These are phyloP conservation scores for Lepidium sativum DNA, from an alignment of 345 rosid species.

Conservation along the genomic window DNA sequence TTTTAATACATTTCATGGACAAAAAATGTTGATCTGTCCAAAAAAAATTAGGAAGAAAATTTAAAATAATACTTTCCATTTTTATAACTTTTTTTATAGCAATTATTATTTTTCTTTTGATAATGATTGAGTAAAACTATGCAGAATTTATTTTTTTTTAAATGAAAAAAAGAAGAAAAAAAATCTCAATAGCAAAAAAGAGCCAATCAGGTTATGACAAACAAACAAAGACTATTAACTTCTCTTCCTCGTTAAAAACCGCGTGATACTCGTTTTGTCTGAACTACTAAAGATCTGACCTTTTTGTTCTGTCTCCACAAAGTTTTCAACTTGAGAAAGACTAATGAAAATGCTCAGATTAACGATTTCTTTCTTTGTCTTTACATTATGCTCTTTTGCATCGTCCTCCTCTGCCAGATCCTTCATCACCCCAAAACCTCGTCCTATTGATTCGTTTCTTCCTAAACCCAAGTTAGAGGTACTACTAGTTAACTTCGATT, in stretches of 20 bases:
- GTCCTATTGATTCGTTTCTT: slow-evolving; percentile 25
- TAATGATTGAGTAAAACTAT: no score
- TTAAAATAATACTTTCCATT: no score
- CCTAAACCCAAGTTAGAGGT: slow-evolving; percentile 34
- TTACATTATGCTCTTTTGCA: slow-evolving; percentile 11
- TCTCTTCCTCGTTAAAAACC: neutral
- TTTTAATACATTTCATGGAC: no score
- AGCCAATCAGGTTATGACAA: neutral
- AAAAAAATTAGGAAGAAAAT: no score
- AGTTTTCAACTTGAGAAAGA: neutral
- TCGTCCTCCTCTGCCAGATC: slow-evolving; percentile 21
- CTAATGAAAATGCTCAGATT: slow-evolving; percentile 9
- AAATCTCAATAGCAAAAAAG: neutral
- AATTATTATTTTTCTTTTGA: no score
- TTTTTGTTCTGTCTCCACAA: neutral
- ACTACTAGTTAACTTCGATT: neutral
- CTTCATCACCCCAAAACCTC: slow-evolving; percentile 22
- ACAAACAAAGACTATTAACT: neutral
- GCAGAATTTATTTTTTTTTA: no score
- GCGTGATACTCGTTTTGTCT: slow-evolving; percentile 14
- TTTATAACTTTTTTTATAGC: no score
- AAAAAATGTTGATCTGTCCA: no score
- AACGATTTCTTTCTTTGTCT: slow-evolving; percentile 19
- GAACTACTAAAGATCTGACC: slow-evolving; percentile 6
- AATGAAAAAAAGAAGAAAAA: no score